These are phyloP conservation scores for Acanthamoeba castellanii DNA, from an alignment of 208 protist species.

Conservation along the genomic window DNA sequence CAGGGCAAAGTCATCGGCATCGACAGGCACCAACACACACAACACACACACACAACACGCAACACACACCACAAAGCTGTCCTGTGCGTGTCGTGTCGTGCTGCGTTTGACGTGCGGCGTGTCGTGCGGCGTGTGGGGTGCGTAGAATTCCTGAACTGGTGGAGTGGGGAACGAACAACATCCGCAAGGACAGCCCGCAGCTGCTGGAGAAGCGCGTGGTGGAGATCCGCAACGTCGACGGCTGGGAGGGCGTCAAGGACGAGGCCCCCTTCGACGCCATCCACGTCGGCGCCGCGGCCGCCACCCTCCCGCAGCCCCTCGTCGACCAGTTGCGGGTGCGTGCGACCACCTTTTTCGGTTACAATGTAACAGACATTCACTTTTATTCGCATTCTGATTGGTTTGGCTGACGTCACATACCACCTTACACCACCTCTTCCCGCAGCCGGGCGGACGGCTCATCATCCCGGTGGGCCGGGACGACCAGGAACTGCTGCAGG, in stretches of 20 bases:
- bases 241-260: constrained; percentile 73
- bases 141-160: constrained; percentile 81
- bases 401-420: neutral
- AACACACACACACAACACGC: neutral
- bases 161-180: constrained; percentile 74
- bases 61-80: neutral
- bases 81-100: neutral
- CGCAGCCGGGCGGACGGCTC: constrained; percentile 77
- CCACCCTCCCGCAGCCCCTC: constrained; percentile 76
- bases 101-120: neutral
- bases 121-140: neutral
- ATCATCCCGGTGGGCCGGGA: constrained; percentile 83
- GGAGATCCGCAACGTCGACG: constrained; percentile 77
- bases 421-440: neutral
- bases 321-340: constrained; percentile 82
- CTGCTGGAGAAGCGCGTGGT: constrained; percentile 75
- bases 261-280: constrained; percentile 86
- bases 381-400: too few relatives aligned
- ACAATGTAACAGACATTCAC: too few relatives aligned
- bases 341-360: neutral
- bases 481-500: constrained; percentile 64
- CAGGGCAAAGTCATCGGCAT: constrained; percentile 73
- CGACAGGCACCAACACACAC: neutral
- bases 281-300: constrained; percentile 82
- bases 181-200: constrained; percentile 72